Conservation (phyloP, 805 yeast genomes). For the Starmerella khaoyaiensis region DNA sequence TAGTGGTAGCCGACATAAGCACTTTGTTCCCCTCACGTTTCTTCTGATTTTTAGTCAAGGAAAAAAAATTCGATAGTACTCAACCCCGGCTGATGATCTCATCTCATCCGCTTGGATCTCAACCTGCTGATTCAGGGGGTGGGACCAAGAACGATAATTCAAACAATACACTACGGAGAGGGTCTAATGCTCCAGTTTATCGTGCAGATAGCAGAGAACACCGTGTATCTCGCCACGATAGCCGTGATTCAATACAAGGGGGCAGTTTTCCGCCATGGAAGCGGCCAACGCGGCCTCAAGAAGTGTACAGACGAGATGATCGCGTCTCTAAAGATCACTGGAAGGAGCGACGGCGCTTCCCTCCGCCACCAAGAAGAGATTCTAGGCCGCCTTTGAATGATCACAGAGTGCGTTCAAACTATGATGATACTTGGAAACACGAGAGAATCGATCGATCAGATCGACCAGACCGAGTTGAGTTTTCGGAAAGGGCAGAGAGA, state of each 20-base stretch:
- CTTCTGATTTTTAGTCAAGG: neutral
- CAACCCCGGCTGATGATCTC: slow-evolving; percentile 6
- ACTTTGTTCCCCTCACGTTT: too few species aligned
- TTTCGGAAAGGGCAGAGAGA: too few species aligned
- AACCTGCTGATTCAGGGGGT: slow-evolving; percentile 1
- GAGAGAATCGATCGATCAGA: too few species aligned
- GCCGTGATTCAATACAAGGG: neutral
- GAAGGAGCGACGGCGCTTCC: slow-evolving; percentile 7
- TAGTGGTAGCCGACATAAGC: too few species aligned
- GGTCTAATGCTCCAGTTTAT: slow-evolving; percentile 4
- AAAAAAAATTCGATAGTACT: neutral
- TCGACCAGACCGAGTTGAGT: too few species aligned
- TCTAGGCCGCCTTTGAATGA: too few species aligned
- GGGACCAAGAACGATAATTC: slow-evolving; percentile 1
- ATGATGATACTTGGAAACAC: too few species aligned
- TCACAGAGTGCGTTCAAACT: too few species aligned
- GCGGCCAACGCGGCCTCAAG: slow-evolving; percentile 8
- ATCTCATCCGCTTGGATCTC: slow-evolving; percentile 11
- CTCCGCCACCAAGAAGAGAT: too few species aligned
- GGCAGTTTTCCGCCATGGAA: slow-evolving; percentile 4
- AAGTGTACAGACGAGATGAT: slow-evolving; percentile 14
- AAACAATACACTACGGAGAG: slow-evolving; percentile 1
- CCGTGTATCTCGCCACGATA: slow-evolving; percentile 1
- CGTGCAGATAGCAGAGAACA: slow-evolving; percentile 4
- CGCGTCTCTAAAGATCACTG: slow-evolving; percentile 10